Evolutionary conservation across 31 red algal genomes (phyloP), one percentile per base, ranked within the genome.

Genomic region (Pterothamnion heteromorphum): DNA sequence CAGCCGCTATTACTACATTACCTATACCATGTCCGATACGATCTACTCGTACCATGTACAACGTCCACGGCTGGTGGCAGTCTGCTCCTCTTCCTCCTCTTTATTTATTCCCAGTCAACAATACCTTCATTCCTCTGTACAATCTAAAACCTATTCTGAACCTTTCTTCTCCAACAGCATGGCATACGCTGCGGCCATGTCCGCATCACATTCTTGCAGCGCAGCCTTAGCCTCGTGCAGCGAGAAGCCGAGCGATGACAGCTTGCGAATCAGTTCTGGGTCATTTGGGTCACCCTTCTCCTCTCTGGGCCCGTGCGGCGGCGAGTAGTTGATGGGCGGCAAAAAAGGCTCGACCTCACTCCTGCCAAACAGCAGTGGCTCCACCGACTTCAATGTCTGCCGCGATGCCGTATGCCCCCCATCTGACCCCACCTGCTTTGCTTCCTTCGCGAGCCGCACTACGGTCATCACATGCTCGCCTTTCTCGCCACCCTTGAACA

Each of bases 341-440:
- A 84, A 32, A 90, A 88, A 76, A n/a, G 94, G 94, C 1, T 38
- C 87, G 14, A 95, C 89, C 43, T 84, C 92, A 85, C 94, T 95
- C 44, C 92, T 91, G 30, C 94, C 94, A 74, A 95, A 95, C n/a
- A 95, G 58, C 22, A 95, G 72, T 0, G 94, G 94, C 76, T 95
- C 94, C 14, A 92, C 92, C 3, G 80, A 37, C 32, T 87, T 93
- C 30, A 27, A 90, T 22, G 0, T 90, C 44, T 38, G 86, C 24
- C 26, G 43, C 20, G 33, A 1, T 34, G 26, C 78, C 0, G 80
- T 37, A 22, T 94, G 44, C 31, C 36, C 26, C 0, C 57, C 14
- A 39, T 26, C 36, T 35, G 71, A 51, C 4, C 35, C 82, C 20
- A 2, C 27, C 2, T 1, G 2, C 2, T 85, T 51, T 3, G 1